These are phyloP conservation scores for Cucurbita pepo DNA, from an alignment of 306 rosid species.

Conservation along the genomic window DNA sequence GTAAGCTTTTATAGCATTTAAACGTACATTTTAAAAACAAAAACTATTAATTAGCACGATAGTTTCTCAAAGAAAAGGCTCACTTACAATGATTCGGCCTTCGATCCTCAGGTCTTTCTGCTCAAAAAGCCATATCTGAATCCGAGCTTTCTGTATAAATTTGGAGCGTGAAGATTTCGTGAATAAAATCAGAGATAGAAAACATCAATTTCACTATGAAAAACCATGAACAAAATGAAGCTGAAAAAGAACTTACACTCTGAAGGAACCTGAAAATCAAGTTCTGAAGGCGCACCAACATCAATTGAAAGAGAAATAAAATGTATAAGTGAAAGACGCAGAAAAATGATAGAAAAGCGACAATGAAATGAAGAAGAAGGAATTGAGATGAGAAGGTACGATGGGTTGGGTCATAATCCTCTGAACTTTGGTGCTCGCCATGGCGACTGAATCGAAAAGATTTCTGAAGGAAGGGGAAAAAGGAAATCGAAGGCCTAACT, in stretches of 20 bases:
- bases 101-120: slow-evolving; percentile 74
- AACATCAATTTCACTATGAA: background rate
- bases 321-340: background rate
- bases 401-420: slow-evolving; percentile 94
- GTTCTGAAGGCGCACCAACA: slow-evolving; percentile 28
- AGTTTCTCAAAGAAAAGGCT: background rate
- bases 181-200: background rate
- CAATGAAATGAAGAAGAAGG: background rate
- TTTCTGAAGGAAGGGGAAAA: background rate
- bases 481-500: background rate
- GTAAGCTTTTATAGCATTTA: background rate
- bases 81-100: slow-evolving; percentile 67
- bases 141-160: slow-evolving; percentile 53
- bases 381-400: slow-evolving; percentile 17
- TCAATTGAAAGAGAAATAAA: background rate
- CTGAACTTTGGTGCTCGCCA: slow-evolving; percentile 95
- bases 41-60: background rate
- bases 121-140: slow-evolving; percentile 81
- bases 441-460: slow-evolving; percentile 8
- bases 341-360: background rate
- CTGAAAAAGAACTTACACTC: slow-evolving; percentile 34
- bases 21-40: background rate
- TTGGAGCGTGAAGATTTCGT: background rate
- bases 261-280: slow-evolving; percentile 86
- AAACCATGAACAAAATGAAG: background rate